phyloP scores from a whole-genome alignment of 352 stramenopile genomes.

The Phytophthora cactorum region DNA sequence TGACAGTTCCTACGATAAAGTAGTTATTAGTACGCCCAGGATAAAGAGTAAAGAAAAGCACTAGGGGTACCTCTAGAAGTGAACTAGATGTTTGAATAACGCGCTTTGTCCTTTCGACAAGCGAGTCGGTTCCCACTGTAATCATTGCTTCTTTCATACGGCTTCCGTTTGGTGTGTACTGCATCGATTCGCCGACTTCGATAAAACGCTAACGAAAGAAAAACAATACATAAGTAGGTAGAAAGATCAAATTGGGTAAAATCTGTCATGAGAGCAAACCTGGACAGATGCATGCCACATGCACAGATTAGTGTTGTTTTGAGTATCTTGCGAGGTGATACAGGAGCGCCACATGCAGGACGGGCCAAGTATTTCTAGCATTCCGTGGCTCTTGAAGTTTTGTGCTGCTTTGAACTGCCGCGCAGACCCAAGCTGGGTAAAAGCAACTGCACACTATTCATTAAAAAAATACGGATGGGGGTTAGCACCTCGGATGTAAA shows the following conservation, averaged over 20 bases:
- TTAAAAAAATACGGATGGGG: neutral
- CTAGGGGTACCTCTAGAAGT: conserved; percentile 38
- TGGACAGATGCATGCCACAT: conserved; percentile 39
- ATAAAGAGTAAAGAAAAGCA: neutral
- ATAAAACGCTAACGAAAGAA: conserved; percentile 26
- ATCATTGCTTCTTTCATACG: conserved; percentile 20
- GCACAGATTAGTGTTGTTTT: conserved; percentile 22
- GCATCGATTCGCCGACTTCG: conserved; percentile 28
- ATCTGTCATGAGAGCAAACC: conserved; percentile 15
- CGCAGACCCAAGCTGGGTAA: neutral
- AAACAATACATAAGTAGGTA: conserved; percentile 1
- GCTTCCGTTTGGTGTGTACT: conserved; percentile 34
- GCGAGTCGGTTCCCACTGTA: conserved; percentile 11
- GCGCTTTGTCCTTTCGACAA: conserved; percentile 27
- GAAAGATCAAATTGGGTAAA: neutral
- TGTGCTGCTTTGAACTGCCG: neutral
- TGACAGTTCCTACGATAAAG: conserved; percentile 34
- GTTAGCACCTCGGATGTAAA: conserved; percentile 1
- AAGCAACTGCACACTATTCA: conserved; percentile 12
- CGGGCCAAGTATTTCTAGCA: conserved; percentile 24
- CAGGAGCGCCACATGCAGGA: conserved; percentile 50
- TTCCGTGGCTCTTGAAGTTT: neutral
- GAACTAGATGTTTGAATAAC: conserved; percentile 36
- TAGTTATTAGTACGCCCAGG: neutral
- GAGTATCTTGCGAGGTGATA: conserved; percentile 11